phyloP scores from a whole-genome alignment of 2,329 filamentous ascomycete genomes.

The Colletotrichum coccodes region DNA sequence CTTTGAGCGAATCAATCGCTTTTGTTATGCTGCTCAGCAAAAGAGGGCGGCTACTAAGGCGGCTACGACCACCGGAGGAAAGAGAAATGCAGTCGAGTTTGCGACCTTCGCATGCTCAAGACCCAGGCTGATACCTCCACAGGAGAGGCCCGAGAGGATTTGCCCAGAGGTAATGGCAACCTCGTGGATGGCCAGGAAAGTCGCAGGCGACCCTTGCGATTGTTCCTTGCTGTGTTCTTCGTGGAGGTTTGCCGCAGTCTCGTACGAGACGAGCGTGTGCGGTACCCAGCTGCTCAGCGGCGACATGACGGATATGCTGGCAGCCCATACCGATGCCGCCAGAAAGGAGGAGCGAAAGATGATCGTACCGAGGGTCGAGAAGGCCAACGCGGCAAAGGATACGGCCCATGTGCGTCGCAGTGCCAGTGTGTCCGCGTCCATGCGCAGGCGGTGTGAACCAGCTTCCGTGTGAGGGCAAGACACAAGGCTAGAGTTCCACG shows the following conservation, averaged over 20 bases:
- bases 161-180: neutral
- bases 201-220: neutral
- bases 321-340: neutral
- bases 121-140: neutral
- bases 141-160: neutral
- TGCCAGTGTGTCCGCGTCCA: neutral
- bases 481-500: no score
- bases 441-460: neutral
- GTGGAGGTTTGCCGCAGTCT: neutral
- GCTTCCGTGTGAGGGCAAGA: no score
- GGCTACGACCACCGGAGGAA: neutral
- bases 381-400: neutral
- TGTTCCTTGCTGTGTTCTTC: neutral
- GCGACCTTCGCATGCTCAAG: neutral
- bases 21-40: neutral
- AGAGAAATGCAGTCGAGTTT: neutral
- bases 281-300: neutral
- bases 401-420: conserved; percentile 6
- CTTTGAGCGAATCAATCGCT: no score
- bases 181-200: neutral
- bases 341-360: neutral
- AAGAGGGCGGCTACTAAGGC: neutral
- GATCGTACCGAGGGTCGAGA: neutral
- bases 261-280: neutral
- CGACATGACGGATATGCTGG: neutral